Evolutionary conservation across 1,284 basidiomycete species (phyloP).

Genomic region (Ceratobasidium sp.): DNA sequence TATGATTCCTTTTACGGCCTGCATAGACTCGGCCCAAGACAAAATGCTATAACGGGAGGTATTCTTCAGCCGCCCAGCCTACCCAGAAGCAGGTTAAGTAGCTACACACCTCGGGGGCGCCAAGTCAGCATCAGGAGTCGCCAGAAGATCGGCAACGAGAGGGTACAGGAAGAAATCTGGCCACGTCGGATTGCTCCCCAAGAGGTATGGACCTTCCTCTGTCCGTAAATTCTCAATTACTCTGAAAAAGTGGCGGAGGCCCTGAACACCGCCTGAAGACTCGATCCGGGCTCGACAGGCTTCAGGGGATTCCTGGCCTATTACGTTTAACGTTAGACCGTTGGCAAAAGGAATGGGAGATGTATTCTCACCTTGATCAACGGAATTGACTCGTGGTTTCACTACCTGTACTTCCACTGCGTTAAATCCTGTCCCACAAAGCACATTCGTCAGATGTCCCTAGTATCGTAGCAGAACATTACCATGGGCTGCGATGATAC

Average conservation of each 20-base stretch:
- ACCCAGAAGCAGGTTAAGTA: too few species aligned
- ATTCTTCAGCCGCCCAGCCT: too few species aligned
- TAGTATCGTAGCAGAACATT: background rate
- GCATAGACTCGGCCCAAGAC: slow-evolving; percentile 15
- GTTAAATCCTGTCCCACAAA: slow-evolving; percentile 9
- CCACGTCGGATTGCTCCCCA: slow-evolving; percentile 20
- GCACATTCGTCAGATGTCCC: background rate
- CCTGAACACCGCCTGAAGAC: slow-evolving; percentile 1
- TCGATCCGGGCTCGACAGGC: slow-evolving; percentile 9
- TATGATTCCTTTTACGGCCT: background rate
- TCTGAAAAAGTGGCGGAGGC: slow-evolving; percentile 2
- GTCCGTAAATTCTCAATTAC: background rate
- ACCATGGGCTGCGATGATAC: slow-evolving; percentile 20
- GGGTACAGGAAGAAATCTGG: slow-evolving; percentile 26
- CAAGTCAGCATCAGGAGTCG: slow-evolving; percentile 20
- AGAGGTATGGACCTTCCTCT: background rate
- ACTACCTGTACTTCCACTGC: slow-evolving; percentile 7
- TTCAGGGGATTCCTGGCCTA: slow-evolving; percentile 2
- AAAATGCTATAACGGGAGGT: background rate
- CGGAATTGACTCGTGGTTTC: slow-evolving; percentile 15
- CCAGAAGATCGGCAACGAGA: slow-evolving; percentile 4
- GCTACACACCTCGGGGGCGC: slow-evolving; percentile 1
- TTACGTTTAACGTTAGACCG: background rate
- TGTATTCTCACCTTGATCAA: background rate
- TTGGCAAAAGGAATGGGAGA: background rate